Base-by-base conservation (phyloP, 352 stramenopile species). In the Globisporangium iwayamae region DNA sequence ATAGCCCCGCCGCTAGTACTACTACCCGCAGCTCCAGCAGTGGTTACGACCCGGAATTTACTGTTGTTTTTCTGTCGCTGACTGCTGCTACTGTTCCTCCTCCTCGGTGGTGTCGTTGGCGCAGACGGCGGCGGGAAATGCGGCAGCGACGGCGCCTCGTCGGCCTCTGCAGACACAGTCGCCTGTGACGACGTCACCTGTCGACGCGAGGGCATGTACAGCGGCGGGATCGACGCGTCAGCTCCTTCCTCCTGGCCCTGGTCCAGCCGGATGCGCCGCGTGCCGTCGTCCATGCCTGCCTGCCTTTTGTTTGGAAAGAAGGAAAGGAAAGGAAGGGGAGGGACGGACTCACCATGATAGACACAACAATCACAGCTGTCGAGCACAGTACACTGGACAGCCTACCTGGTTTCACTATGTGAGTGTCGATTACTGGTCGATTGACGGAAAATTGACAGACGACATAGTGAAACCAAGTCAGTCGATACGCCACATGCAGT, bases 181-280 rank as follows among this genome's bases (percentile, higher is more conserved):
- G 45, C 60, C 14, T 39, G 25, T 16, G 52, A 3, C 32, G 18
- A 7, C 51, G 51, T 57, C 30, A 14, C 8, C 51, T 58, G 52
- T 5, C 30, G 32, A n/a, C 25, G 32, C 32, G 52, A 18, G 30
- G 41, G 61, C 30, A 45, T 48, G 41, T 61, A 61, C 2, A 61
- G 61, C 2, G 61, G 51, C 52, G 52, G 61, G 14, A 48, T 56
- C 9, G 39, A 28, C 32, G 43, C 32, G 60, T 55, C 25, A 41
- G 18, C 60, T 36, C 38, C 61, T 18, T 54, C n/a, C 10, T 58
- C 52, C 32, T 58, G 52, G 52, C 39, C 56, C 56, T 53, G 45
- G 62, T 68, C 62, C 36, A 52, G 32, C 46, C 60, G 54, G 54
- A 59, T 50, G 54, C 62, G 54, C 22, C 62, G 54, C 62, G 52